phyloP scores from a whole-genome alignment of 2,329 filamentous ascomycete genomes.

The Diaporthe longicolla region DNA sequence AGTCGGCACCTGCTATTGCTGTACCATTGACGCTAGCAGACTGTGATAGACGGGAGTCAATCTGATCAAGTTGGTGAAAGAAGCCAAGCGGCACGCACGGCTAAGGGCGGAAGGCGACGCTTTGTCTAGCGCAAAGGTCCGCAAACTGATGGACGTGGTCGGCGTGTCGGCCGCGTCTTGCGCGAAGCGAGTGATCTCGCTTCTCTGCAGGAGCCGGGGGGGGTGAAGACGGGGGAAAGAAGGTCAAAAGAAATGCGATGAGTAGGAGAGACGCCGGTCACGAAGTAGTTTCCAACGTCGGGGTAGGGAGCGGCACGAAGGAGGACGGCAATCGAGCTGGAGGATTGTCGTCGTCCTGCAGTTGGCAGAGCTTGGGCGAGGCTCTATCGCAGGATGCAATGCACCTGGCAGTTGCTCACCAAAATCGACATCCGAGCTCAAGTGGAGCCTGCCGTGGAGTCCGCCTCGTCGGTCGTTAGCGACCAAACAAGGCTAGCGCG shows the following conservation, averaged over 20 bases:
- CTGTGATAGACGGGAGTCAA: not conserved
- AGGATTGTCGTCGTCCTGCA: slow-evolving; percentile 9
- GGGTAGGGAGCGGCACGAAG: slow-evolving; percentile 21
- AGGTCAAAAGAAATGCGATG: slow-evolving; percentile 41
- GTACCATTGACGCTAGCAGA: slow-evolving; percentile 38
- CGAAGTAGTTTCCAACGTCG: slow-evolving; percentile 24
- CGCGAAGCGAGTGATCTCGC: slow-evolving; percentile 37
- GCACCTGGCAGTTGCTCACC: slow-evolving; percentile 25
- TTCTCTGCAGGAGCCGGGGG: slow-evolving; percentile 12
- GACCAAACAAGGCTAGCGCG: slow-evolving; percentile 16
- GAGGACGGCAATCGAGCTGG: slow-evolving; percentile 23
- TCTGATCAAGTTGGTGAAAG: not conserved
- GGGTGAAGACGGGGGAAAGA: not conserved
- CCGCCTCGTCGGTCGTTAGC: slow-evolving; percentile 3
- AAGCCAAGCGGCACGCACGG: slow-evolving; percentile 1
- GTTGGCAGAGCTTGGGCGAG: slow-evolving; percentile 33
- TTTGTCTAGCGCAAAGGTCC: slow-evolving; percentile 37
- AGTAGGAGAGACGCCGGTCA: slow-evolving; percentile 35
- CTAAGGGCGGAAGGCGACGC: slow-evolving; percentile 16
- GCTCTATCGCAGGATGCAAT: slow-evolving; percentile 31
- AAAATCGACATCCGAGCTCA: slow-evolving; percentile 33
- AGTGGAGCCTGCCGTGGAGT: slow-evolving; percentile 37
- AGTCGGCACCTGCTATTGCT: slow-evolving; percentile 26
- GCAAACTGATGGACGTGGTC: slow-evolving; percentile 4
- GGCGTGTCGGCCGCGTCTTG: slow-evolving; percentile 29